Conservation (phyloP, 441 rosid species). For the Populus tomentosa region DNA sequence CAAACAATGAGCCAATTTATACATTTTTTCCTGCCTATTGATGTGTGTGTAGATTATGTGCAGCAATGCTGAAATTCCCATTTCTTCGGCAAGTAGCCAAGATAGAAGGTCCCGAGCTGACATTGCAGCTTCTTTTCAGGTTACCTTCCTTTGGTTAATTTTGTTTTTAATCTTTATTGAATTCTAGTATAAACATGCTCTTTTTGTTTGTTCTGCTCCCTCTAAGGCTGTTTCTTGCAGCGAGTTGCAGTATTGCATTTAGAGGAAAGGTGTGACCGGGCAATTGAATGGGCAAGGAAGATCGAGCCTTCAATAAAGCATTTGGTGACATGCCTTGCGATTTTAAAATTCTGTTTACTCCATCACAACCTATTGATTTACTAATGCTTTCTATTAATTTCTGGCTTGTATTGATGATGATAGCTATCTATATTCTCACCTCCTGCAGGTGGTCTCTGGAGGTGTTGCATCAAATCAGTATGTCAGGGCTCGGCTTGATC, state of each 20-base stretch:
- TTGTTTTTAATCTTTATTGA: not conserved
- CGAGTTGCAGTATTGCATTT: conserved; percentile 91
- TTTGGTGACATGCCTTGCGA: conserved; percentile 45
- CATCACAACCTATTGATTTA: not conserved
- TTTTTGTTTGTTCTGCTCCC: not conserved
- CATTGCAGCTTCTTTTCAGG: conserved; percentile 98
- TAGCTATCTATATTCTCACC: not conserved
- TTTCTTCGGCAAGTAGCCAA: conserved; percentile 60
- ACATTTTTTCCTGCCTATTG: conserved; percentile 8
- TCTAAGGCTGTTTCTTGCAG: conserved; percentile 33
- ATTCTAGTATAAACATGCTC: not conserved
- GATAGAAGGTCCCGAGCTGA: conserved; percentile 85
- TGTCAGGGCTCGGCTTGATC: conserved; percentile 60
- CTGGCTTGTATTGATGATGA: conserved; percentile 11
- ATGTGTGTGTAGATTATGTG: conserved; percentile 19
- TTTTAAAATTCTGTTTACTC: not conserved
- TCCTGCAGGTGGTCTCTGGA: conserved; percentile 81
- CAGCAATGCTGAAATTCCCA: conserved; percentile 64
- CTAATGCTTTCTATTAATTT: conserved; percentile 8
- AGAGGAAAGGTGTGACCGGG: conserved; percentile 90
- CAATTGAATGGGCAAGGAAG: conserved; percentile 83
- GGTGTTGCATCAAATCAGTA: conserved; percentile 91
- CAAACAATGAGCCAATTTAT: not conserved
- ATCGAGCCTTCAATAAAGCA: conserved; percentile 78
- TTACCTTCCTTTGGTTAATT: conserved; percentile 13